Conservation (phyloP, 192 early-diverging fungal species). For the Coemansia sp. region DNA sequence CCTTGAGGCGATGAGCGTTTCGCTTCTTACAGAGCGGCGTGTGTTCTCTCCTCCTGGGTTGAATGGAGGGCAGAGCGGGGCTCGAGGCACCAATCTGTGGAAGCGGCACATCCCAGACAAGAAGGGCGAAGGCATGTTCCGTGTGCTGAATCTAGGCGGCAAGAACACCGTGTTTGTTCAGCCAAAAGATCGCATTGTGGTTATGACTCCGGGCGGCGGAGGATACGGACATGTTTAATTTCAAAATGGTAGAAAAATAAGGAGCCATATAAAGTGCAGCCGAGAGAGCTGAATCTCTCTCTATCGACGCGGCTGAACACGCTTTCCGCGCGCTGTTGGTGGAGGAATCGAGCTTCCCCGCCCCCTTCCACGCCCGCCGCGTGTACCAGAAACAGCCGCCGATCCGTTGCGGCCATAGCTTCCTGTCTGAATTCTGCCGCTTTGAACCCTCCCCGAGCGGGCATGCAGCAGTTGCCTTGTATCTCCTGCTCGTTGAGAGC, state of each 20-base stretch:
- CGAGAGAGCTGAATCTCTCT: not conserved
- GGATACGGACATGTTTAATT: slow-evolving; percentile 57
- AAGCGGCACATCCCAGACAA: slow-evolving; percentile 50
- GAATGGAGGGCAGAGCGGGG: slow-evolving; percentile 73
- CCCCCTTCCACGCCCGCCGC: slow-evolving; percentile 18
- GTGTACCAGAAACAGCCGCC: not conserved
- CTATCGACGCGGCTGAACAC: slow-evolving; percentile 38
- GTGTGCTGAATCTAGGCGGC: slow-evolving; percentile 72
- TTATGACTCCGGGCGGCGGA: slow-evolving; percentile 93
- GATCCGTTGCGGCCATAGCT: slow-evolving; percentile 9
- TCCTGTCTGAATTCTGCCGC: slow-evolving; percentile 16
- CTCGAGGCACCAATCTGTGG: slow-evolving; percentile 76
- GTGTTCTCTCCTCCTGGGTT: slow-evolving; percentile 88
- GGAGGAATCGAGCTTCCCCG: slow-evolving; percentile 23
- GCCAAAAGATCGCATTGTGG: slow-evolving; percentile 77
- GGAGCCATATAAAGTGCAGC: too few species aligned
- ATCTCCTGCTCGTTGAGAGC: slow-evolving; percentile 1
- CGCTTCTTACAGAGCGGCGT: slow-evolving; percentile 88
- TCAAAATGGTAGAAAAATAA: too few species aligned
- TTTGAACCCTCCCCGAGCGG: slow-evolving; percentile 13
- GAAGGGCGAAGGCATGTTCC: slow-evolving; percentile 14
- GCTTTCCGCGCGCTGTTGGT: slow-evolving; percentile 15
- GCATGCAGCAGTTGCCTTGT: slow-evolving; percentile 11
- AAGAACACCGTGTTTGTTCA: slow-evolving; percentile 83
- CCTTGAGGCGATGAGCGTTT: slow-evolving; percentile 79